Evolutionary conservation across 2,329 filamentous ascomycete genomes (phyloP).

Genomic region (Capronia americana): DNA sequence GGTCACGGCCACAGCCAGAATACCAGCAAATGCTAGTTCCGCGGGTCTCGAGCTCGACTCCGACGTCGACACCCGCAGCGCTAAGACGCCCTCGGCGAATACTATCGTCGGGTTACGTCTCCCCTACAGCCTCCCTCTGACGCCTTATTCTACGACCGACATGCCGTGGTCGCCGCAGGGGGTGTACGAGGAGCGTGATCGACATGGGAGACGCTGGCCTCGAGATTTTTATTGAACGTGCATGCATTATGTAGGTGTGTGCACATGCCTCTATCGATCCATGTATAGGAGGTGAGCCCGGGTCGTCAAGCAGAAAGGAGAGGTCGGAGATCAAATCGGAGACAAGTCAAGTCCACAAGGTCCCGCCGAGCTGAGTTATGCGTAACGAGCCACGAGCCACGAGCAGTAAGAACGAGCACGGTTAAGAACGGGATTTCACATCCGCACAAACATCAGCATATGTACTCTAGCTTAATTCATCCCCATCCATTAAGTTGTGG

Average conservation of each 20-base stretch:
- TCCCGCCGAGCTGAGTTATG: background rate
- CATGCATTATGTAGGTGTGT: background rate
- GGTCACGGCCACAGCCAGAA: too few species aligned
- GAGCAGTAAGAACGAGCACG: background rate
- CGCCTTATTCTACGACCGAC: conserved; percentile 67
- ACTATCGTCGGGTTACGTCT: conserved; percentile 72
- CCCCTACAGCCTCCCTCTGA: conserved; percentile 81
- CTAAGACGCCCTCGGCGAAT: conserved; percentile 10
- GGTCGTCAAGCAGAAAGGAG: background rate
- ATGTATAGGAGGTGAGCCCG: background rate
- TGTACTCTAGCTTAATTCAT: background rate
- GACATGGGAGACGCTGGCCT: conserved; percentile 27
- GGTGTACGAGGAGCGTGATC: conserved; percentile 28
- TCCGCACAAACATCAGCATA: background rate
- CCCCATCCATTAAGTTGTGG: too few species aligned
- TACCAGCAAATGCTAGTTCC: too few species aligned
- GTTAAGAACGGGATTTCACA: background rate
- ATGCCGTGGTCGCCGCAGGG: conserved; percentile 68
- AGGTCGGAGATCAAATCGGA: background rate
- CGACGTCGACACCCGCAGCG: background rate
- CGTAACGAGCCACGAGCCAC: background rate
- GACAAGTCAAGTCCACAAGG: background rate
- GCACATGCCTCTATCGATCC: background rate
- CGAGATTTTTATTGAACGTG: conserved; percentile 15
- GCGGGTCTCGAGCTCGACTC: background rate